Base-by-base conservation (phyloP, 345 rosid genomes). In the Erucastrum elatum region DNA sequence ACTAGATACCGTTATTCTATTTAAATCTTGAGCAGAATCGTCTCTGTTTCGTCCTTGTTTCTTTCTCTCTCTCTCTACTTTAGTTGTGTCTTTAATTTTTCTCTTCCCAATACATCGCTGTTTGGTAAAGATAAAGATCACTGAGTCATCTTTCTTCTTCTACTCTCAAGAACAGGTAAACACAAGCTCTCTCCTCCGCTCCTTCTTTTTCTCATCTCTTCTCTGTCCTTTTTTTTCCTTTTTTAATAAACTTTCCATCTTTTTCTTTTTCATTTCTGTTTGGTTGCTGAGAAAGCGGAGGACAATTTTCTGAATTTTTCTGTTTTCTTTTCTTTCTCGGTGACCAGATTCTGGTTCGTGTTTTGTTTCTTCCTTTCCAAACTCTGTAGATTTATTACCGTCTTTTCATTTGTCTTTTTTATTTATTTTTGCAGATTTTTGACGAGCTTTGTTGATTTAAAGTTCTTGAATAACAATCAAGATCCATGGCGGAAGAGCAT, bases 401-500 rank as follows among this genome's bases (percentile, higher is more conserved):
- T 49, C 53, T 41, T 26, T 31, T 72, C 58, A 61, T 59, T 66
- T 55, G 15, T 17, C 15, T 41, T 49, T 29, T 27, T 27, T 27
- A 49, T 49, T 49, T 49, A 5, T n/a, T 39, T 35, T 2, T 17
- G 5, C 75, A 75, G 82, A 61, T 77, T 44, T 37, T 10, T 8
- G 4, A 80, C 78, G 29, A 74, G 17, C 41, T 61, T 68, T 5
- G 33, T 33, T 13, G 3, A 9, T 69, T 51, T 10, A 30, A 37
- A n/a, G 12, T 4, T 12, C 13, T 4, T 53, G 59, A 53, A 53
- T 53, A 15, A 53, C 59, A 6, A 15, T 30, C 66, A 35, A 70
- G 62, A 72, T 78, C 73, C 26, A 75, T 87, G 90, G 90, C 85
- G 75, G 90, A 87, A 78, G 88, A 87, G 80, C 90, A 87, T 82